phyloP scores from a whole-genome alignment of 2,329 filamentous ascomycete genomes.

The Xylariaceae sp. region DNA sequence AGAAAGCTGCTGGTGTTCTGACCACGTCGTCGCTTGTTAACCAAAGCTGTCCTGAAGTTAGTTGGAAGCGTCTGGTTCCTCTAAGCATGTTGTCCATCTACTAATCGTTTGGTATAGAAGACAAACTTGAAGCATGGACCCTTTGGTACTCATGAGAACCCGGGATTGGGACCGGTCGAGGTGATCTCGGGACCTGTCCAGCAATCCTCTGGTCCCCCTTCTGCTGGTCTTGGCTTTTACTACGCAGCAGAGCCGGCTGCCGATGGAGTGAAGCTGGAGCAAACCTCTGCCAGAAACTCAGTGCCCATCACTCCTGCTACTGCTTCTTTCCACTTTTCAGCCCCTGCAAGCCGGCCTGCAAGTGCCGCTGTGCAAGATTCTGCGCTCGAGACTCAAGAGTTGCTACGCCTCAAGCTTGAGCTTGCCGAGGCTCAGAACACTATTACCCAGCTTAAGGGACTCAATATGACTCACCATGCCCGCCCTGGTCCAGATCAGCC shows the following conservation, averaged over 20 bases:
- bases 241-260: slow-evolving; percentile 33
- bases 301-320: slow-evolving; percentile 58
- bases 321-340: slow-evolving; percentile 46
- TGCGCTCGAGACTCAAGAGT: slow-evolving; percentile 46
- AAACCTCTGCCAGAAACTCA: slow-evolving; percentile 51
- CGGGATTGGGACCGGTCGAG: slow-evolving; percentile 58
- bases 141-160: slow-evolving; percentile 25
- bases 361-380: slow-evolving; percentile 45
- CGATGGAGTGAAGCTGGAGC: slow-evolving; percentile 39
- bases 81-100: neutral
- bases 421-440: slow-evolving; percentile 65
- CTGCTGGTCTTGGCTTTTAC: slow-evolving; percentile 53
- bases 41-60: slow-evolving; percentile 50
- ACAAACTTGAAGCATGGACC: slow-evolving; percentile 38
- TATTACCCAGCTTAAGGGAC: slow-evolving; percentile 65
- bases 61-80: slow-evolving; percentile 4
- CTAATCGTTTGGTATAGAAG: slow-evolving; percentile 13
- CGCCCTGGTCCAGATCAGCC: slow-evolving; percentile 53
- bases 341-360: slow-evolving; percentile 47
- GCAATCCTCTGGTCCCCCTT: slow-evolving; percentile 56
- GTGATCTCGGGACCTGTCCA: slow-evolving; percentile 68
- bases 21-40: slow-evolving; percentile 52
- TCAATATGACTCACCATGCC: slow-evolving; percentile 57
- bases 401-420: slow-evolving; percentile 64
- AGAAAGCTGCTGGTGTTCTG: slow-evolving; percentile 45